Conservation (phyloP, 257 asterid genomes). For the Thymus mandschuricus region DNA sequence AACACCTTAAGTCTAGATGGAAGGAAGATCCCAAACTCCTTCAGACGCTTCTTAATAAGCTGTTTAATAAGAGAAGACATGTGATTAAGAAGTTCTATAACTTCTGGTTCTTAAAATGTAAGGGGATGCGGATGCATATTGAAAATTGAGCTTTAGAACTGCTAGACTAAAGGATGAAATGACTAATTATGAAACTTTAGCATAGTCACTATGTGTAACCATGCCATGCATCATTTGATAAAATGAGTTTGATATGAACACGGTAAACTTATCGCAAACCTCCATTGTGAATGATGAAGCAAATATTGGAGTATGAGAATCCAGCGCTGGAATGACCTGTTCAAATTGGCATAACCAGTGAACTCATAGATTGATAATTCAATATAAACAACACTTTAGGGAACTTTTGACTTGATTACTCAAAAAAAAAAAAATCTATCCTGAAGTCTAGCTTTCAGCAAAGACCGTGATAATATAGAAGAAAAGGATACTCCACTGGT, state of each 20-base stretch:
- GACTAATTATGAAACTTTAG: slow-evolving; percentile 8
- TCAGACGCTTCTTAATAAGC: slow-evolving; percentile 93
- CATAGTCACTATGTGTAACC: slow-evolving; percentile 1
- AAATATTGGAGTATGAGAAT: slow-evolving; percentile 86
- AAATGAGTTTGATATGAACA: slow-evolving; percentile 19
- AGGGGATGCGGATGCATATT: neutral
- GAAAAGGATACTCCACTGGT: slow-evolving; percentile 17
- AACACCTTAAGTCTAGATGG: slow-evolving; percentile 93
- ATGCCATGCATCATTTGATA: slow-evolving; percentile 17
- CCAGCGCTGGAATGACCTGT: slow-evolving; percentile 98
- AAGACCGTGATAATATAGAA: slow-evolving; percentile 18
- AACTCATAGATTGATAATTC: slow-evolving; percentile 21
- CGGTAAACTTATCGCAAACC: slow-evolving; percentile 52
- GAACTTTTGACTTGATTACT: slow-evolving; percentile 14
- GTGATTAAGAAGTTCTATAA: slow-evolving; percentile 1
- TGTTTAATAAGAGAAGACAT: slow-evolving; percentile 42
- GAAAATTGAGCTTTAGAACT: slow-evolving; percentile 4
- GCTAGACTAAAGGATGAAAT: slow-evolving; percentile 11
- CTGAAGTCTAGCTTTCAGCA: slow-evolving; percentile 19
- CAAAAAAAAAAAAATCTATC: slow-evolving; percentile 1
- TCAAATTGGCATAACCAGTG: slow-evolving; percentile 29
- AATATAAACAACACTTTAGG: neutral
- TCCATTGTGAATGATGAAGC: slow-evolving; percentile 98
- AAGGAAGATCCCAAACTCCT: slow-evolving; percentile 93
- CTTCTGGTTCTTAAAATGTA: slow-evolving; percentile 20